A percentile compares a stretch with the other conserved stretches of the same genome.
Evolutionary conservation across 1,284 basidiomycete genomes (phyloP).

Genomic region (Puccinia horiana): DNA sequence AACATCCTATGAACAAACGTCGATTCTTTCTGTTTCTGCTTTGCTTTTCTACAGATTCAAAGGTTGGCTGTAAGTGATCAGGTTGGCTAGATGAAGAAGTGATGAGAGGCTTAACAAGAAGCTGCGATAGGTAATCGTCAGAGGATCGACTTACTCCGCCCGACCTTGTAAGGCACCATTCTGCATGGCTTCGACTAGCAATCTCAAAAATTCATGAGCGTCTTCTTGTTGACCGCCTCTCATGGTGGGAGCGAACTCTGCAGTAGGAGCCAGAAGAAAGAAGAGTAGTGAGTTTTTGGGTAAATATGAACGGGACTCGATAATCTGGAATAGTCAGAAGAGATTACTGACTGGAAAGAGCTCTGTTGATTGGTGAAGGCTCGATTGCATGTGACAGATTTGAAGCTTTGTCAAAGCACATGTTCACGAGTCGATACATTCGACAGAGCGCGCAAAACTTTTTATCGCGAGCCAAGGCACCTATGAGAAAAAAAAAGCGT

Average conservation of each 20-base stretch:
- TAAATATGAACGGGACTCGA: not conserved
- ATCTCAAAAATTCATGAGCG: conserved; percentile 95
- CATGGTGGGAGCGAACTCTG: conserved; percentile 89
- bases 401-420: conserved; percentile 42
- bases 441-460: conserved; percentile 42
- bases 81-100: no score
- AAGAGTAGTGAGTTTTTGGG: not conserved
- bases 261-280: not conserved
- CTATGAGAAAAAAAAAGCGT: not conserved
- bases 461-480: conserved; percentile 16
- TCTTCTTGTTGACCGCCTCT: conserved; percentile 92
- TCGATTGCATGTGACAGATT: conserved; percentile 25
- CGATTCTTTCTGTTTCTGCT: conserved; percentile 71
- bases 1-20: conserved; percentile 94
- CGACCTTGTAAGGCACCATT: conserved; percentile 75
- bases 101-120: not conserved
- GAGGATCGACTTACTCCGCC: conserved; percentile 66
- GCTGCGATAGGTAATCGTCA: not conserved
- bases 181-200: conserved; percentile 87
- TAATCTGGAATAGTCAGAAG: not conserved
- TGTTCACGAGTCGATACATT: conserved; percentile 28
- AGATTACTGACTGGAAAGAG: conserved; percentile 53
- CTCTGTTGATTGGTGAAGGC: conserved; percentile 51
- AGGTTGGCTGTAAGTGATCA: not conserved
- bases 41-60: conserved; percentile 20